phyloP scores from a whole-genome alignment of 192 early-diverging fungal genomes.

The Coemansia sp. region DNA sequence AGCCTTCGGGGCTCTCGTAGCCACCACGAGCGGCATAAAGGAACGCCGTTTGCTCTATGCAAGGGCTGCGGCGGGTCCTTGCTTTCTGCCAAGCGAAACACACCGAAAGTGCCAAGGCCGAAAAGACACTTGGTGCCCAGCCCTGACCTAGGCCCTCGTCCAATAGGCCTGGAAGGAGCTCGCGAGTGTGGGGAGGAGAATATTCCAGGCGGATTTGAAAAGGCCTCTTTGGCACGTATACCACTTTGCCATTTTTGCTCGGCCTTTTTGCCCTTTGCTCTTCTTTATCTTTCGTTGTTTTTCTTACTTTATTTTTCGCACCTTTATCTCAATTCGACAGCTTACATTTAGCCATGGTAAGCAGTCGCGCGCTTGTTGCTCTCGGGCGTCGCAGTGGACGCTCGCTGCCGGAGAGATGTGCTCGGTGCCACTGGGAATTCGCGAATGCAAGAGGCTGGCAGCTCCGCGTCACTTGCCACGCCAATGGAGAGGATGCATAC shows the following conservation, averaged over 20 bases:
- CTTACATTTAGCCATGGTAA: slow-evolving; percentile 25
- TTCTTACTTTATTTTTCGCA: slow-evolving; percentile 10
- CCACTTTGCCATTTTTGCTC: not conserved
- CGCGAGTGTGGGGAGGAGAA: no score
- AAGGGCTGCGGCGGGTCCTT: not conserved
- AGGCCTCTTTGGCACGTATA: not conserved
- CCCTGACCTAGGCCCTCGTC: not conserved
- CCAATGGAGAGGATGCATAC: not conserved
- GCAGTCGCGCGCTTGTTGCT: not conserved
- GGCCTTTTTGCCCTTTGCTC: not conserved
- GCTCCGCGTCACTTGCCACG: not conserved
- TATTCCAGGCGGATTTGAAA: no score
- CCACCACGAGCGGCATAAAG: not conserved
- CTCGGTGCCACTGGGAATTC: not conserved
- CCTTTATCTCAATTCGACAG: slow-evolving; percentile 1
- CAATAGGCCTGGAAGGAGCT: not conserved
- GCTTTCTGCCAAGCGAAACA: not conserved
- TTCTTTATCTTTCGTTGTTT: slow-evolving; percentile 3
- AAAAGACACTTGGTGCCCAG: not conserved
- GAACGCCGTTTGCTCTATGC: not conserved
- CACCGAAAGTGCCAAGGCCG: not conserved
- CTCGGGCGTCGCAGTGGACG: not conserved
- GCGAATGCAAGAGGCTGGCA: not conserved
- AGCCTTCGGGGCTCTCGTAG: not conserved
- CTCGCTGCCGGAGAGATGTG: not conserved